Evolutionary conservation across 2,329 filamentous ascomycete genomes (phyloP).

Genomic region (Fusarium nematophilum): DNA sequence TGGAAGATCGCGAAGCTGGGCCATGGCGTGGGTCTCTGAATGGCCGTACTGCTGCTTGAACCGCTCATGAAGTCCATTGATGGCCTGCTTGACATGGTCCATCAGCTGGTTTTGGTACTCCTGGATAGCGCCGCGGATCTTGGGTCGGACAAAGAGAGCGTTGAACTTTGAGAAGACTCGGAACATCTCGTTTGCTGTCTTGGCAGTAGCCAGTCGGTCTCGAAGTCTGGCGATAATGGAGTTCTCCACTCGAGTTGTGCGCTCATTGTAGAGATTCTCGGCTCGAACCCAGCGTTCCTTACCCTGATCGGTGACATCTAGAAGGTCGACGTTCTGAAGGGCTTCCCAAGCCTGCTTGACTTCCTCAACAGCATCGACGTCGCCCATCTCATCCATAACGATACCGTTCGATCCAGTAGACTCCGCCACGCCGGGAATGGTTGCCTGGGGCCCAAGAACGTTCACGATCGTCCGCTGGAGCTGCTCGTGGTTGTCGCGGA

Average conservation of each 20-base stretch:
- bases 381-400: constrained; percentile 92
- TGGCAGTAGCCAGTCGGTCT: constrained; percentile 92
- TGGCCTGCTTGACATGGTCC: constrained; percentile 97
- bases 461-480: constrained; percentile 96
- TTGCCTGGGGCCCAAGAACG: constrained; percentile 84
- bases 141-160: constrained; percentile 96
- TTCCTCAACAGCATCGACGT: constrained; percentile 96
- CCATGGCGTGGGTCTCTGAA: constrained; percentile 98
- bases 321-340: constrained; percentile 91
- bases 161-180: constrained; percentile 99
- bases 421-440: constrained; percentile 64
- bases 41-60: constrained; percentile 99
- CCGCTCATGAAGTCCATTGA: constrained; percentile 90
- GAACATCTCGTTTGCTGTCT: constrained; percentile 99
- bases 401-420: constrained; percentile 68
- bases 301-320: constrained; percentile 91
- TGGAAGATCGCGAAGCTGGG: constrained; percentile 92
- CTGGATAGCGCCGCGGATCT: constrained; percentile 96
- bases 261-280: constrained; percentile 96
- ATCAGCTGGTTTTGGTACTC: constrained; percentile 99
- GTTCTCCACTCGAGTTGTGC: constrained; percentile 96
- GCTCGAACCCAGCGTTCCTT: constrained; percentile 93
- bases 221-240: constrained; percentile 95
- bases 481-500: constrained; percentile 97
- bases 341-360: constrained; percentile 95